Evolutionary conservation across 345 rosid genomes (phyloP), one percentile per base, ranked within the genome.

Genomic region (Aethionema arabicum): DNA sequence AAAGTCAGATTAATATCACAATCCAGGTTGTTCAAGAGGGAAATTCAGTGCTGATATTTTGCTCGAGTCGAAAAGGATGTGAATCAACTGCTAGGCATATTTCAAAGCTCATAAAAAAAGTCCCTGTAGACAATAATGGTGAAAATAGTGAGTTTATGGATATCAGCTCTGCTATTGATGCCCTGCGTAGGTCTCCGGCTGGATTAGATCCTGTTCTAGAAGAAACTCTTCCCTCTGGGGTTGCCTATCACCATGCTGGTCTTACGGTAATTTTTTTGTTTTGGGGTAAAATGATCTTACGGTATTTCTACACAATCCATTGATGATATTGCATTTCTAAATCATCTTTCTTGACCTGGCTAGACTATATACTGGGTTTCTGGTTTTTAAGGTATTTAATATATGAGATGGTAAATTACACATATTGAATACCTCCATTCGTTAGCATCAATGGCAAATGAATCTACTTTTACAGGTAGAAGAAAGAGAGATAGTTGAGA

Each of bases 181-280:
- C 83, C 72, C 78, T 92, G 76, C 73, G 73, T 77, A 82, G 85
- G 72, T 83, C 83, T 53, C 88, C 98, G 31, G 85, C 85, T 61
- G 98, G 98, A 67, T 75, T 89, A 81, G 98, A 92, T 77, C 91
- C 98, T 61, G 68, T 74, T 52, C 70, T 92, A 71, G 96, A 85
- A 81, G 95, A 92, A 77, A 89, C 91, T 66, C 86, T 92, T 77
- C 89, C 91, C 60, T 81, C 76, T 68, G 98, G 98, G 65, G 91
- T 92, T 78, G 98, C 97, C 55, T 92, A 88, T 83, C 98, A 92
- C 70, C 98, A 92, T 79, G 95, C 98, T 70, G 98, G 98, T 62
- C 89, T 92, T 41, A 92, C 97, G n/a, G 98, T 92, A 86, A 64
- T 80, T 53, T 21, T 1, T 21, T 21, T 21, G n/a, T n/a, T 21